Evolutionary conservation across 1,284 basidiomycete genomes (phyloP), one percentile per base, ranked within the genome.

Genomic region (Cryptococcus sp.): DNA sequence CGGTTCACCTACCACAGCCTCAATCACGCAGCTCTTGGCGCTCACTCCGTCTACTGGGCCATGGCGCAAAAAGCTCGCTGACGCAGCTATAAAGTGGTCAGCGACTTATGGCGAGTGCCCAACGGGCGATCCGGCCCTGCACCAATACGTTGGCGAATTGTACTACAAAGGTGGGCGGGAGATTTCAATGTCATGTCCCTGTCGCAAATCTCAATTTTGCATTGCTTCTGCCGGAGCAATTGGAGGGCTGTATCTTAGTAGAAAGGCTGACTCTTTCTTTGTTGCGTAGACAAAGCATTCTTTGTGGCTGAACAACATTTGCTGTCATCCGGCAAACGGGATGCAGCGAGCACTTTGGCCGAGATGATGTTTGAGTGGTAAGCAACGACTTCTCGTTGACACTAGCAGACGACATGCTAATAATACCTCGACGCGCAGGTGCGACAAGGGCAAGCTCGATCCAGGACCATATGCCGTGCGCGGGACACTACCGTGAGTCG

Each of bases 71-170:
- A 79, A 79, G 54, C 63, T 82, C 44, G 77, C 78, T 13, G 79
- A 81, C 54, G 67, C 73, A 3, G 72, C 79, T 7, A 71, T 81
- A 57, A 72, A 76, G 72, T 96, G 93, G 92, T 87, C 89, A 47
- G 82, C 86, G 11, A 89, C 87, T 69, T 81, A 83, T 62, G 87
- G 89, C 3, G 74, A 82, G n/a, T 87, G 83, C 74, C 89, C 91
- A 16, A 85, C 86, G 38, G 93, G 93, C 34, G 93, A 97, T 80
- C 86, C 87, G 37, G 84, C 84, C 54, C 80, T 97, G 48, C 90
- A 91, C 53, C 87, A 91, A 65, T 95, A 95, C 75, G 78, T 93
- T 53, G 93, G 92, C 7, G 88, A 93, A 73, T 79, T 94, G 39
- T 81, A 93, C 25, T 89, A 87, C 80, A 93, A 92, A 83, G 93